Base-by-base conservation (phyloP, 169 alveolate genomes). In the Eimeria maxima region DNA sequence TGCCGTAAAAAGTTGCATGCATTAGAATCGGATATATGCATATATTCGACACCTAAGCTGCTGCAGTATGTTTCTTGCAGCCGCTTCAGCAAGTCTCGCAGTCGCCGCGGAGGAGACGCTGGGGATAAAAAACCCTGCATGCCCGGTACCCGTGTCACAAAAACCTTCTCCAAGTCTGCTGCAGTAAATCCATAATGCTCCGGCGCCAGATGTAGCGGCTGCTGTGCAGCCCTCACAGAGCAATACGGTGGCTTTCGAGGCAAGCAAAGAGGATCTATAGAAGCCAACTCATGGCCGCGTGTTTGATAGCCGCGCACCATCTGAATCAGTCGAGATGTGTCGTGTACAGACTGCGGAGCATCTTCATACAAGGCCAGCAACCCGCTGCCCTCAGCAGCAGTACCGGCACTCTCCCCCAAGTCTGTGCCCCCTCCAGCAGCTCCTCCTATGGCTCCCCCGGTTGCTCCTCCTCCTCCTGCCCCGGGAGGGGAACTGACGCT, bases 31-130 rank as follows among this genome's bases (percentile, higher is more conserved):
- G 67, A 13, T 42, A 95, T 95, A 93, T 95, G 97, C 97, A 95
- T 89, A 60, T 90, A 95, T 84, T 95, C 97, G n/a, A 95, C 90
- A 24, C 97, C 97, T 50, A 95, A 22, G 60, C 73, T 18, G 33
- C 97, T 84, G 84, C 97, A 95, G 94, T 95, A 95, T 29, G 94
- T 71, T 84, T 95, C 95, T 50, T 95, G 63, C 45, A 95, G 84
- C n/a, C 97, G 78, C 95, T 60, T 10, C 53, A 78, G 53, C n/a
- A 95, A 47, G 55, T 89, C 94, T 13, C 95, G 24, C 44, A 95
- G 69, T 10, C 93, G 63, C 29, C 95, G 84, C 2, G 97, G 96
- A 24, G 95, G 87, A 13, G 80, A 38, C 33, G 84, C 96, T 3
- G 96, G 95, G 22, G 96, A 95, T 38, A 95, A 60, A 57, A 95